Evolutionary conservation across 2,329 filamentous ascomycete species (phyloP), one percentile per base, ranked within the genome.

Genomic region (Pleoardoris graminearum): DNA sequence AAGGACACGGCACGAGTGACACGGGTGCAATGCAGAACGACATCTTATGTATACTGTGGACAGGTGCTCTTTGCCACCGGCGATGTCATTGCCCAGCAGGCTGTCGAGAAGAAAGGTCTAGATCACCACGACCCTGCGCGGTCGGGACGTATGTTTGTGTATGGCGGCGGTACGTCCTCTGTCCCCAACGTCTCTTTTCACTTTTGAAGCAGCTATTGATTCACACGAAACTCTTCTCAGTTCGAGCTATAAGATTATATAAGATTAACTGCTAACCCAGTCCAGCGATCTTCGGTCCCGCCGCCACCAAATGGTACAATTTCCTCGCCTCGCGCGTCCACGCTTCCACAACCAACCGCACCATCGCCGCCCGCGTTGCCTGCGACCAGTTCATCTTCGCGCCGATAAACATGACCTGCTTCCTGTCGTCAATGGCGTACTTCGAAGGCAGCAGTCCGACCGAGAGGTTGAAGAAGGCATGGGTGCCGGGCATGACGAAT

Each of bases 1-100:
- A 16, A 41, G 37, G 19, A 36, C 8, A 4, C 32, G 22, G 38
- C 21, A 37, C 14, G 10, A 25, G 14, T 44, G 16, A 36, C 21
- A 37, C 16, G 12, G 32, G 16, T 30, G 25, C 21, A 23, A 21
- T 7, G 33, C 33, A 44, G 30, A 49, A 17, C 30, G 16, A 4
- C 45, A 17, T 4, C 23, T 36, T 27, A 36, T 23, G 29, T 33
- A 2, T 12, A 7, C 5, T 1, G 14, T 29, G 2, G 4, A 21
- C 59, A 86, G 83, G 73, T 97, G 54, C 86, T 99, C 58, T 99
- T 97, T 73, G 92, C 89, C 53, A 90, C 91, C 12, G 94, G 94
- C 66, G 94, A 99, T 77, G 81, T 88, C 55, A 86, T 95, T 61
- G 91, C 94, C 32, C 94, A 99, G 76, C 93, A 97, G 77, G 80